phyloP scores from a whole-genome alignment of 768 basidiomycete species.

The Boletus sensibilis region DNA sequence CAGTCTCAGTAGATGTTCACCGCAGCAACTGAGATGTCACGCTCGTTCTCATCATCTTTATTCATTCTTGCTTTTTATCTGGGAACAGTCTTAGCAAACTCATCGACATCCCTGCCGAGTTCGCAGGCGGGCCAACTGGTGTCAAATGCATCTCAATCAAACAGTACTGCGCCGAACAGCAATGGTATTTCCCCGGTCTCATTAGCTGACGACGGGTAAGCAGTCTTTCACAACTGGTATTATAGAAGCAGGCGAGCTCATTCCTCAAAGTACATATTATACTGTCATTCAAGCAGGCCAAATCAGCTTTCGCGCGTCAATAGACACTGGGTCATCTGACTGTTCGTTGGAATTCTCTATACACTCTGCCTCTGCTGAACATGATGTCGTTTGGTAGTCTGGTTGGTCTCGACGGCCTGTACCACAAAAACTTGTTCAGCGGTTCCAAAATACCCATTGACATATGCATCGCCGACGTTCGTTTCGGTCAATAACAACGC shows the following conservation, averaged over 20 bases:
- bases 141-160: slow-evolving; percentile 16
- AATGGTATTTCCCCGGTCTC: slow-evolving; percentile 46
- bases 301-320: slow-evolving; percentile 63
- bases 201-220: slow-evolving; percentile 47
- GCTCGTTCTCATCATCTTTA: slow-evolving; percentile 10
- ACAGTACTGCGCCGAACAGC: slow-evolving; percentile 26
- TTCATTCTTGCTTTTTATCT: slow-evolving; percentile 14
- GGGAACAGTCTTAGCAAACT: slow-evolving; percentile 6
- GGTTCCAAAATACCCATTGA: slow-evolving; percentile 70
- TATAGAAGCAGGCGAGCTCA: slow-evolving; percentile 3
- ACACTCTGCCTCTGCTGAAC: neutral
- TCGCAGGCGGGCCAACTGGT: slow-evolving; percentile 11
- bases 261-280: slow-evolving; percentile 59
- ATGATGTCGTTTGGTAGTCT: slow-evolving; percentile 45
- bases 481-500: slow-evolving; percentile 56
- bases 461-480: slow-evolving; percentile 66
- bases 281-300: slow-evolving; percentile 57
- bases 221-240: slow-evolving; percentile 35
- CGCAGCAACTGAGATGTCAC: slow-evolving; percentile 19
- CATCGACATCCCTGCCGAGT: slow-evolving; percentile 2
- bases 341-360: slow-evolving; percentile 16
- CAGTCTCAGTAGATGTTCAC: slow-evolving; percentile 8
- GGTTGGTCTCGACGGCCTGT: slow-evolving; percentile 68
- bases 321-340: slow-evolving; percentile 67
- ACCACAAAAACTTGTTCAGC: slow-evolving; percentile 49